These are phyloP conservation scores for Thermomucor indicae-seudaticae DNA, from an alignment of 371 early-diverging fungal species.

Conservation along the genomic window DNA sequence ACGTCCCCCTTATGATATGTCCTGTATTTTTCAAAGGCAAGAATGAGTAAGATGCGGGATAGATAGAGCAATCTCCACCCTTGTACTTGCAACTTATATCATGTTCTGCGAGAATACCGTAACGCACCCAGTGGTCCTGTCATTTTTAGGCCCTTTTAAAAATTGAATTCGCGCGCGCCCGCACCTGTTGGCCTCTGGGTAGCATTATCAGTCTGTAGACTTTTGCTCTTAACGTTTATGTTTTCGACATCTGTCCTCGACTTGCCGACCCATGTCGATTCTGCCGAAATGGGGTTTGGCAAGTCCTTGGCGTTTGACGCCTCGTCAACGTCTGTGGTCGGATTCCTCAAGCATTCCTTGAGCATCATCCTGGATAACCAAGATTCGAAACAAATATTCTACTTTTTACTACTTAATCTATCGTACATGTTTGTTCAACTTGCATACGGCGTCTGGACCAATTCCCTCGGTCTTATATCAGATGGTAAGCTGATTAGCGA, in stretches of 20 bases:
- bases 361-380: constrained; percentile 57
- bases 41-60: too few relatives aligned
- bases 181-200: too few relatives aligned
- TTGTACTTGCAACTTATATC: too few relatives aligned
- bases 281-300: constrained; percentile 33
- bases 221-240: constrained; percentile 24
- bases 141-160: too few relatives aligned
- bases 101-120: too few relatives aligned
- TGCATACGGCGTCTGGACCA: constrained; percentile 87
- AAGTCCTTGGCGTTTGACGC: constrained; percentile 28
- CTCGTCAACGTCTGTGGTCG: constrained; percentile 22
- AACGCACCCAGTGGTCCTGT: too few relatives aligned
- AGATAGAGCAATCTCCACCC: too few relatives aligned
- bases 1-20: too few relatives aligned
- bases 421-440: constrained; percentile 92
- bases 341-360: constrained; percentile 39
- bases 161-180: too few relatives aligned
- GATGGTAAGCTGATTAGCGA: constrained; percentile 61
- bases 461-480: constrained; percentile 89
- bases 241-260: constrained; percentile 36
- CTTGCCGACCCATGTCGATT: constrained; percentile 34
- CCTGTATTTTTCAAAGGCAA: too few relatives aligned
- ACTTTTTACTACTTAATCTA: constrained; percentile 89
- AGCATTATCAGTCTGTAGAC: too few relatives aligned
- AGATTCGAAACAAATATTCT: constrained; percentile 88